Evolutionary conservation across 345 rosid genomes (phyloP), one percentile per base, ranked within the genome.

Genomic region (Citrus glauca): DNA sequence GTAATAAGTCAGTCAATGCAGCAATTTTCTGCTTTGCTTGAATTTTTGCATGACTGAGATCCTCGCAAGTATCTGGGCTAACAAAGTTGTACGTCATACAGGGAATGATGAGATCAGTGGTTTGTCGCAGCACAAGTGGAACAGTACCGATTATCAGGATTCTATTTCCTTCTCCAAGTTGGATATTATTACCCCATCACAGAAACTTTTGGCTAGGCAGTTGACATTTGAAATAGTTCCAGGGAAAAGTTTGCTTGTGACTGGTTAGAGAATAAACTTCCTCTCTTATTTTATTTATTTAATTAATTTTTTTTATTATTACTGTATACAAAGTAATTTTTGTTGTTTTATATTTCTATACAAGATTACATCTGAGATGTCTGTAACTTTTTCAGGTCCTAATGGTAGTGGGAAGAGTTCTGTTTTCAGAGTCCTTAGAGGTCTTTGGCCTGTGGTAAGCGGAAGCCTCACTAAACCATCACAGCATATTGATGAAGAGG

Each of bases 351-450:
- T 79, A 53, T 70, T 66, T 66, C 37, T 66, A 53, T 61, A 55
- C 69, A 77, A 78, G 76, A 59, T 80, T 71, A 38, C 55, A 81
- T 74, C 82, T 81, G 78, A 85, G 79, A 48, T 82, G 73, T 68
- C 55, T 82, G 68, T 50, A 72, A 77, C 56, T 19, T 64, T 19
- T 79, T 45, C 85, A 96, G 99, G 99, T 87, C 99, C 99, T 53
- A 96, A 94, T 50, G 99, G 99, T 40, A 92, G 98, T 48, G 99
- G 99, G 65, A 96, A 96, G 81, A 96, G 98, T 82, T 94, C 98
- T 59, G 82, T 96, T 67, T 96, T 96, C 90, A 91, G 99, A 88
- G 95, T 90, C 76, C 97, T 96, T 75, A 84, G 92, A 82, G 94
- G 94, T 83, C 91, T 94, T 74, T 96, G 99, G 99, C 99, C 99